Conservation (phyloP, 495 filamentous ascomycete species). For the Mytilinidion resinicola region DNA sequence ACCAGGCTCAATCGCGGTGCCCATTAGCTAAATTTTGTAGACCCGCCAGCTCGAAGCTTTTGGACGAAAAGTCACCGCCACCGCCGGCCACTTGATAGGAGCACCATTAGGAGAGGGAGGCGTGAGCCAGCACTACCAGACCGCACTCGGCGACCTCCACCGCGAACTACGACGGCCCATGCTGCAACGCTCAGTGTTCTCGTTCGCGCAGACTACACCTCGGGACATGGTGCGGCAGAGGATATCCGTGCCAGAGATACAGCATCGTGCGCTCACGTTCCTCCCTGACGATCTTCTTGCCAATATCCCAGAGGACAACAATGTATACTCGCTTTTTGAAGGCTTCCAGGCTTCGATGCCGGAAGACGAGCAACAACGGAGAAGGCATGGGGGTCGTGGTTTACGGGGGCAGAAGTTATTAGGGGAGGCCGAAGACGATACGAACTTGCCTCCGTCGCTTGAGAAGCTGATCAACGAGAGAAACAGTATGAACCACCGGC, state of each 20-base stretch:
- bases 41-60: conserved; percentile 87
- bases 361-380: conserved; percentile 61
- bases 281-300: conserved; percentile 83
- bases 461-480: conserved; percentile 70
- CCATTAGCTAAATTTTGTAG: conserved; percentile 40
- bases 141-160: conserved; percentile 83
- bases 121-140: conserved; percentile 63
- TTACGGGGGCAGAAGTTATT: conserved; percentile 70
- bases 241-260: conserved; percentile 86
- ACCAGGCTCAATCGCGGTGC: no score
- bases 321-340: conserved; percentile 87
- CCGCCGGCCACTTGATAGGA: conserved; percentile 78
- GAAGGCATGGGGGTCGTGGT: conserved; percentile 56
- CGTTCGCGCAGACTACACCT: conserved; percentile 78
- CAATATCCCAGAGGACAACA: conserved; percentile 79
- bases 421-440: conserved; percentile 49
- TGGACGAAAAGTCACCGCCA: conserved; percentile 88
- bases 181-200: conserved; percentile 83
- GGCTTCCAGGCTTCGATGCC: conserved; percentile 90
- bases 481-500: conserved; percentile 63
- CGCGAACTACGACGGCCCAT: conserved; percentile 75
- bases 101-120: conserved; percentile 47
- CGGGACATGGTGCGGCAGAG: conserved; percentile 89
- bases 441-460: conserved; percentile 57
- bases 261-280: conserved; percentile 84